Base-by-base conservation (phyloP, 202 grass and related monocot species). In the Carex sylvatica region DNA sequence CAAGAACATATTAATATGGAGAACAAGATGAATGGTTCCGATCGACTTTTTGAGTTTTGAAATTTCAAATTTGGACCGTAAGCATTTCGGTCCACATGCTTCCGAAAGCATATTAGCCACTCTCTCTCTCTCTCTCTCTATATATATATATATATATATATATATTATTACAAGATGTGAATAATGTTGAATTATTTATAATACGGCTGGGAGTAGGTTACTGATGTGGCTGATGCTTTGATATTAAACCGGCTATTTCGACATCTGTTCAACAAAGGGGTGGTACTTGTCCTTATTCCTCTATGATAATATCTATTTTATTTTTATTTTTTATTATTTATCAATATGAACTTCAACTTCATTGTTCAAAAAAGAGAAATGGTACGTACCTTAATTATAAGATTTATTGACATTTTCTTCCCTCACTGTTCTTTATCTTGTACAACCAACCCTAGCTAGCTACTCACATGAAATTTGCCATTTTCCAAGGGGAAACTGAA, bases 141-240 rank as follows among this genome's bases (percentile, higher is more conserved):
- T 26, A 26, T 26, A 26, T 26, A 26, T 26, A 26, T 26, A 26
- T 26, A 26, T 26, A 26, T 26, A 26, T 26, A 26, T 26, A 26
- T 26, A 26, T 26, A 26, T 16, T 2, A 4, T 52, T 82, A 40
- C 6, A 82, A 68, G 28, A 64, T 51, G 49, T 55, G 61, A 65
- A 24, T 36, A 16, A 30, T 81, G 12, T 30, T 24, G 15, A 52
- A 31, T 53, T 16, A 4, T 54, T 0, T 68, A 52, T 68, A 31
- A 54, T 66, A 81, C 14, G 14, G 35, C n/a, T 74, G 11, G 24
- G 24, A 66, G 14, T 87, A 98, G 95, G 95, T 95, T 58, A 95
- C 91, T 86, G 95, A 98, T 84, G 95, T 98, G 54, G 95, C 92
- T 65, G 95, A 95, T 72, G 95, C 95, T 87, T 87, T 98, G 87